These are phyloP conservation scores for Malania oleifera DNA, from an alignment of 164 flowering plant species.

Conservation along the genomic window DNA sequence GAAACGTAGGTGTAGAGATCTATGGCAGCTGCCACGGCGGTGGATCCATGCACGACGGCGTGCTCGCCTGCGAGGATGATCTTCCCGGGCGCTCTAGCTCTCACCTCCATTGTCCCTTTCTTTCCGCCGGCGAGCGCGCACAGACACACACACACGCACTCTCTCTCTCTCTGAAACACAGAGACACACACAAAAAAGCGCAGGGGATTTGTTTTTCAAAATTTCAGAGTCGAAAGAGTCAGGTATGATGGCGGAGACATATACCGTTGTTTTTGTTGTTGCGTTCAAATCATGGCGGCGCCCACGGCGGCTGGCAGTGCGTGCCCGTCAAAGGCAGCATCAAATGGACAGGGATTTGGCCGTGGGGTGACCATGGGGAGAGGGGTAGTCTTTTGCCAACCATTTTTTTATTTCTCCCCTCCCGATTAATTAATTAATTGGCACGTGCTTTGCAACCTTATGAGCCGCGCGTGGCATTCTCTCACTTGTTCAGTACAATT, in stretches of 20 bases:
- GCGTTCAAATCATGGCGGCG: background rate
- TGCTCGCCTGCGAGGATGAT: slow-evolving; percentile 93
- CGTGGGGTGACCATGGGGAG: too few species aligned
- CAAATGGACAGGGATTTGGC: too few species aligned
- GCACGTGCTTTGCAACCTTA: too few species aligned
- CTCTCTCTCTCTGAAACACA: too few species aligned
- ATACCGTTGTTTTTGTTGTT: background rate
- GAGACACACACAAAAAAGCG: too few species aligned
- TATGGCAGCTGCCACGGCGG: slow-evolving; percentile 88
- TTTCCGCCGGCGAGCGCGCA: too few species aligned
- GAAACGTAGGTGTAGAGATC: slow-evolving; percentile 66
- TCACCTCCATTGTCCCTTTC: slow-evolving; percentile 54
- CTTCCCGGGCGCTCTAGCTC: slow-evolving; percentile 90
- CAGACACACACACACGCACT: too few species aligned
- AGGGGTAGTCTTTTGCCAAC: too few species aligned
- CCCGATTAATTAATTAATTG: too few species aligned
- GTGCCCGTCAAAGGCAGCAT: background rate
- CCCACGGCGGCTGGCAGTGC: background rate
- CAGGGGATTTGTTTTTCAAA: background rate
- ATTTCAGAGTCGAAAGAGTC: background rate
- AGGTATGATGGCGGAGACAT: background rate
- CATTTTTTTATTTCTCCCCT: too few species aligned
- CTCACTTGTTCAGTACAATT: too few species aligned
- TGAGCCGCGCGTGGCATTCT: too few species aligned
- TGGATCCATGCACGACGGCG: slow-evolving; percentile 93